phyloP scores from a whole-genome alignment of 306 rosid species.

The Pterocarpus santalinus region DNA sequence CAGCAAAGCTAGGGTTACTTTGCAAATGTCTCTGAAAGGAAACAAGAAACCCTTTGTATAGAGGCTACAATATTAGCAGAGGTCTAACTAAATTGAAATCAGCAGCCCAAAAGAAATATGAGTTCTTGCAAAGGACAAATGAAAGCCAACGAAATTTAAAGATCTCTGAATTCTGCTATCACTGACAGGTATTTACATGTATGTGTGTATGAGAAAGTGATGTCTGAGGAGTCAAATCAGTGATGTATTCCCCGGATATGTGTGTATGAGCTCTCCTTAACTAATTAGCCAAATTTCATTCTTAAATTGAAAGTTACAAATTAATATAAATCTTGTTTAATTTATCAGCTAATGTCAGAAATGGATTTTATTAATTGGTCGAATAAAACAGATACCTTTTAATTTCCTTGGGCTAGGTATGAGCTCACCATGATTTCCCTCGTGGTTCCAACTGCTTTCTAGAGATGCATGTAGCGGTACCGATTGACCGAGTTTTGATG shows the following conservation, averaged over 20 bases:
- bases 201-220: slow-evolving; percentile 50
- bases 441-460: neutral
- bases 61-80: slow-evolving; percentile 36
- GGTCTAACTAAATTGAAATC: slow-evolving; percentile 44
- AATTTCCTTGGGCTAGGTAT: neutral
- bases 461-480: neutral
- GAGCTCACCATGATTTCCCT: neutral
- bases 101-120: slow-evolving; percentile 22
- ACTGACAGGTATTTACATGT: slow-evolving; percentile 61
- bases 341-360: no score
- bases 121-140: slow-evolving; percentile 39
- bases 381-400: neutral
- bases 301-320: neutral
- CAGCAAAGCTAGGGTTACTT: slow-evolving; percentile 53
- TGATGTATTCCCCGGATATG: slow-evolving; percentile 18
- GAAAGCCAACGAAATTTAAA: slow-evolving; percentile 46
- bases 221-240: slow-evolving; percentile 74
- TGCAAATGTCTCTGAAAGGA: slow-evolving; percentile 22
- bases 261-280: neutral
- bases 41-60: slow-evolving; percentile 26
- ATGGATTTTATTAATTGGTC: no score
- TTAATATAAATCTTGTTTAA: no score
- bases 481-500: neutral
- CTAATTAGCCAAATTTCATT: neutral
- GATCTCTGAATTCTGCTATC: slow-evolving; percentile 60